Conservation (phyloP, 2,329 filamentous ascomycete species). For the Zasmidium citrigriseum region DNA sequence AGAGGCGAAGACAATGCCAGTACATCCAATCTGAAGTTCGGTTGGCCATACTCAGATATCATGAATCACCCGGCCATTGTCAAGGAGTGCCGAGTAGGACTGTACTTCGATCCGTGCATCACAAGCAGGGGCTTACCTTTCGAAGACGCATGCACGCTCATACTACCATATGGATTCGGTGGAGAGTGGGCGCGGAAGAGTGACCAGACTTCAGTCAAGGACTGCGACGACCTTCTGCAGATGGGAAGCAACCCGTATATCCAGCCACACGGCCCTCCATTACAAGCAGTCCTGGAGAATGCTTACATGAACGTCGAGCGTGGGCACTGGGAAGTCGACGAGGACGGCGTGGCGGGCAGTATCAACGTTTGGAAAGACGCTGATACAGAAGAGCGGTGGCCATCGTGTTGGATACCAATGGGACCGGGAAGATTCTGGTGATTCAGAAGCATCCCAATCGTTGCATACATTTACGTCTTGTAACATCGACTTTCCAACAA, state of each 20-base stretch:
- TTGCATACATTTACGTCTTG: too few species aligned
- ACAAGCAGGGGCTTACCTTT: neutral
- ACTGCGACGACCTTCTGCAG: constrained; percentile 13
- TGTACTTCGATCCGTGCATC: neutral
- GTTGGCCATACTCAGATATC: neutral
- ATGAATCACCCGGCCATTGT: neutral
- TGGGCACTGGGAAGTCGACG: constrained; percentile 15
- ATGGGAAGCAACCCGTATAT: constrained; percentile 16
- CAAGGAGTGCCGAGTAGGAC: neutral
- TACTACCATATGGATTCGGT: neutral
- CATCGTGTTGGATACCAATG: too few species aligned
- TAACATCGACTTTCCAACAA: too few species aligned
- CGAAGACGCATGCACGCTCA: neutral
- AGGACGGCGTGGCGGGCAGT: constrained; percentile 15
- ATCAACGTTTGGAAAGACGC: too few species aligned
- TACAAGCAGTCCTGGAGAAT: constrained; percentile 17
- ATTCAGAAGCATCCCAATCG: too few species aligned
- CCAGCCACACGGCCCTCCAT: constrained; percentile 5
- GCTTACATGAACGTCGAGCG: constrained; percentile 9
- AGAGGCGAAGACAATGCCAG: constrained; percentile 11
- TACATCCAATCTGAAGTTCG: neutral
- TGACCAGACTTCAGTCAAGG: constrained; percentile 2
- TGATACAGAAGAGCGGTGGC: too few species aligned
- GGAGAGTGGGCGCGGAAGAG: constrained; percentile 9
- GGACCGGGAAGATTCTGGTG: too few species aligned